Evolutionary conservation across 2,329 filamentous ascomycete genomes (phyloP), one percentile per base, ranked within the genome.

Genomic region (Ophiostoma novo-ulmi): DNA sequence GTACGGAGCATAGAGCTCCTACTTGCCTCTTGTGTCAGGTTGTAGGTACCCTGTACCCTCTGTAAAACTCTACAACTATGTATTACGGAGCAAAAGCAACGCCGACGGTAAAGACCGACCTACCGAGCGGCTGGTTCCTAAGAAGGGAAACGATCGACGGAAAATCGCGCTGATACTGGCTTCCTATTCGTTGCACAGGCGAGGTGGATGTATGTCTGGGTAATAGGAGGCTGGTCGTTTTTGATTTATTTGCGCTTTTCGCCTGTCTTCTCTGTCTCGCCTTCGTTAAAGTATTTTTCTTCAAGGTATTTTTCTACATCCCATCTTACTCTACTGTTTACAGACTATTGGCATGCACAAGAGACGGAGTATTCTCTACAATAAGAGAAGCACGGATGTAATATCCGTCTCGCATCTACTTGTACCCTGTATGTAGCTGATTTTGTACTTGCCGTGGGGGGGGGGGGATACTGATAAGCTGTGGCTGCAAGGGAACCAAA

Each of bases 121-220:
- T 71, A 58, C 55, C 64, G 55, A 71, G 68, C 70, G 70, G 70
- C 70, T 70, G 67, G 44, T 71, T 71, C 67, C 70, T 61, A 13
- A 31, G 67, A 67, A n/a, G 11, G 70, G 70, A 13, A 67, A 38
- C 22, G 70, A 71, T 71, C 67, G 67, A 36, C 64, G 13, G 11
- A 44, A 41, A 5, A 41, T 17, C 52, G 52, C 8, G 52, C n/a
- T 58, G n/a, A 17, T 58, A 22, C 58, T 22, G 58, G 58, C 58
- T 31, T 63, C 58, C 22, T 35, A 63, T 63, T 63, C 58, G 58
- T 63, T 26, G 26, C 20, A 31, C 58, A 63, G 58, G 58, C 58
- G 58, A 63, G 58, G 58, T 35, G 58, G 58, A 14, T 31, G 22
- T 26, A 5, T 35, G 52, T 31, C 31, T 31, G 31, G 31, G 31